Evolutionary conservation across 116 monocot genomes (phyloP), one percentile per base, ranked within the genome.

Genomic region (Posidonia oceanica): DNA sequence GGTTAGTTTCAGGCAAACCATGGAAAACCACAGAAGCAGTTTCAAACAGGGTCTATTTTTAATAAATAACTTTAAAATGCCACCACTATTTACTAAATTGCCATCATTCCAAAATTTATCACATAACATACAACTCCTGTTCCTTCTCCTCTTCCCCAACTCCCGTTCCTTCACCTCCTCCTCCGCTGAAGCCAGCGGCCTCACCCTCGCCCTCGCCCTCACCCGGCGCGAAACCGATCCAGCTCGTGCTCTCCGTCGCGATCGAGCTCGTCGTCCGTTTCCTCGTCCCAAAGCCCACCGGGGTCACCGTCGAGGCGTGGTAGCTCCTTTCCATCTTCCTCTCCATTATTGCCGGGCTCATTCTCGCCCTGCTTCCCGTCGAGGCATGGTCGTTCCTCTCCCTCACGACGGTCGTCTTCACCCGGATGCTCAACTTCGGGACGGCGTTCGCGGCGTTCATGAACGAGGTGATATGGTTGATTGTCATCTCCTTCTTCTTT

Each of bases 401-500:
- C 59, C 81, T 97, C 70, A 91, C 92, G 7, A 66, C 78, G 39
- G 60, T 83, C 54, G 74, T 97, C 54, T 21, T 89, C 62, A 85
- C 97, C 14, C 39, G 72, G 38, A 97, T 92, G 11, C 85, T 92
- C 39, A 75, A 75, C 68, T 97, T 97, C 80, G 57, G 81, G 4
- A 77, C 87, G 4, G 97, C 97, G 15, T 97, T 91, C 74, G 61
- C 67, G 14, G 91, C 97, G 1, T 91, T 86, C 79, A 92, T 87
- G 16, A 89, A 87, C 72, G 97, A 97, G 75, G 97, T 91, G 48
- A 97, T 97, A 63, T 97, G 97, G 97, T 72, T 97, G 38, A 97
- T 97, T 56, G 91, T 97, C 13, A 91, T 97, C 61, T 97, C 96
- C 61, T 97, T 97, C 80, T 91, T 97, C 82, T 97, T 97, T 69